Evolutionary conservation across 371 early-diverging fungal genomes (phyloP).

Genomic region (Apophysomyces trapeziformis): DNA sequence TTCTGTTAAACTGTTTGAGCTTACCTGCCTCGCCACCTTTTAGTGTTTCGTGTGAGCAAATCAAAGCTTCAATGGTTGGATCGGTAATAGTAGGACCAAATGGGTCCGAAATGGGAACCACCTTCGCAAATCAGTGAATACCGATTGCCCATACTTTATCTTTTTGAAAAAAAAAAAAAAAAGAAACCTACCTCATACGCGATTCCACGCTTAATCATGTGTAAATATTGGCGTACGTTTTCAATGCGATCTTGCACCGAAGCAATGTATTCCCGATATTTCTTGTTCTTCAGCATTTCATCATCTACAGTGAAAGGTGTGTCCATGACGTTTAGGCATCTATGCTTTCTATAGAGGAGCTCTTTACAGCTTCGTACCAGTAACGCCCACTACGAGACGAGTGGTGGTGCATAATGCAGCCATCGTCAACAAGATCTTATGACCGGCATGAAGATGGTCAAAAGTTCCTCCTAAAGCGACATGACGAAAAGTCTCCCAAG

Average conservation of each 20-base stretch:
- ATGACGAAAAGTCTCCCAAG: constrained; percentile 26
- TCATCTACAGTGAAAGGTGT: constrained; percentile 51
- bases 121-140: not conserved
- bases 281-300: constrained; percentile 73
- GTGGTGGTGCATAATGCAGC: constrained; percentile 69
- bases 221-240: constrained; percentile 64
- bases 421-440: constrained; percentile 89
- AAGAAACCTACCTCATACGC: constrained; percentile 43
- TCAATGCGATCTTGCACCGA: constrained; percentile 67
- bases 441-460: constrained; percentile 96
- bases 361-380: constrained; percentile 47
- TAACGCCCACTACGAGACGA: constrained; percentile 77
- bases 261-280: constrained; percentile 71
- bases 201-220: constrained; percentile 54
- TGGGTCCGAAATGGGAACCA: constrained; percentile 60
- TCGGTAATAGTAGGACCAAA: constrained; percentile 91
- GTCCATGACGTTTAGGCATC: not conserved
- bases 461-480: constrained; percentile 96
- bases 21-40: constrained; percentile 76
- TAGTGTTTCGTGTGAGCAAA: constrained; percentile 89
- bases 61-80: constrained; percentile 75
- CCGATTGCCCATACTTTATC: not conserved
- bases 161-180: not conserved
- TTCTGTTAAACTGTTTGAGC: not conserved
- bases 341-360: too few species aligned